Conservation (phyloP, 2,329 filamentous ascomycete genomes). For the Aspergillus ochraceoroseus region DNA sequence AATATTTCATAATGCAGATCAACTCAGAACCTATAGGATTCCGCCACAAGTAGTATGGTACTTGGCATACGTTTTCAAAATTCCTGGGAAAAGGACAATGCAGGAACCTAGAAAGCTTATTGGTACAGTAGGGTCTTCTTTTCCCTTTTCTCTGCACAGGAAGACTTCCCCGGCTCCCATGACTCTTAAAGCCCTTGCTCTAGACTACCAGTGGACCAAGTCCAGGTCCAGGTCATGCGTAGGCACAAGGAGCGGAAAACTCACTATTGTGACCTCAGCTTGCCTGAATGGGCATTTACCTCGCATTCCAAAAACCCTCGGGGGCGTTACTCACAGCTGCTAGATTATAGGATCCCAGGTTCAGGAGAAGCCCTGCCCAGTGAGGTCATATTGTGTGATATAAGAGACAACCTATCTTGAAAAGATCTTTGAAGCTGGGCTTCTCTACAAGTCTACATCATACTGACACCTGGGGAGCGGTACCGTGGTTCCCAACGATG, state of each 20-base stretch:
- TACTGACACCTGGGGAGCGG: slow-evolving; percentile 9
- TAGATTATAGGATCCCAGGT: too few species aligned
- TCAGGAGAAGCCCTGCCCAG: not conserved
- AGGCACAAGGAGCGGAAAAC: too few species aligned
- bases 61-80: slow-evolving; percentile 1
- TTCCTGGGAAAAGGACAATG: not conserved
- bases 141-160: not conserved
- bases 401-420: too few species aligned
- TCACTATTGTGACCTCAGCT: too few species aligned
- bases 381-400: slow-evolving; percentile 3
- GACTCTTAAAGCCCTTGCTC: too few species aligned
- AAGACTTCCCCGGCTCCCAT: not conserved
- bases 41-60: slow-evolving; percentile 8
- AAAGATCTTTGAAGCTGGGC: too few species aligned
- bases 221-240: too few species aligned
- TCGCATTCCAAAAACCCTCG: too few species aligned
- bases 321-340: too few species aligned
- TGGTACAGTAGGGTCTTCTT: not conserved
- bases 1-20: too few species aligned
- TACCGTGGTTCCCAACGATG: slow-evolving; percentile 2
- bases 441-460: slow-evolving; percentile 13
- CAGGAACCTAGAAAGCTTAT: not conserved
- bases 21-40: slow-evolving; percentile 4
- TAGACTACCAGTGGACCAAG: too few species aligned
- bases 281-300: too few species aligned